Base-by-base conservation (phyloP, 768 basidiomycete species). In the Austroboletus eburneus region DNA sequence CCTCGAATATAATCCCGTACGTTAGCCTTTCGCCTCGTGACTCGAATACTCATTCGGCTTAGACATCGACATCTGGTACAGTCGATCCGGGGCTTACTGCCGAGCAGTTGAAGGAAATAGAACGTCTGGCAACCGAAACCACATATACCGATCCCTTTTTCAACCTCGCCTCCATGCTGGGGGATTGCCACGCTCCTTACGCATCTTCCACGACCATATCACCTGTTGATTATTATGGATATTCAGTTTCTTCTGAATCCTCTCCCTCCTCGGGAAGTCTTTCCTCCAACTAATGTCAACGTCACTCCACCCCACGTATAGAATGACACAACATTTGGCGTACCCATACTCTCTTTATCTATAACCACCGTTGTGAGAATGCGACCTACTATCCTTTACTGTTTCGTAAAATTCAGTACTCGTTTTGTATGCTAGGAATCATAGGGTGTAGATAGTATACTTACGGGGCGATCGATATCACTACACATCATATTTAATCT, bases 81-180 rank as follows among this genome's bases (percentile, higher is more conserved):
- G 33, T 24, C 25, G 30, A 49, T 30, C 45, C 37, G 7, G 39
- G 38, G 20, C 45, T 55, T 17, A 50, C 41, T 23, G 13, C 23
- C 1, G 46, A 55, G 14, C 54, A 57, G 7, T 27, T 58, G 38
- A 45, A 36, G 4, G 50, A 50, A 4, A 16, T 65, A 39, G 61
- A 63, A 22, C 45, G 36, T 39, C 23, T 61, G 16, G 52, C 43
- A 9, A 37, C 55, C 7, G 55, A 34, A 13, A 44, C 58, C 22
- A 48, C 45, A 7, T 65, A 65, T 37, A 61, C 46, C 3, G 53
- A 64, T 52, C 63, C 63, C 0, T 64, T 63, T 51, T 50, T 44
- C 27, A 35, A 33, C 7, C 10, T 48, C 9, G n/a, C 36, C 27
- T 17, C 35, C 14, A 1, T 43, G 8, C 32, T 44, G 5, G 18